Conservation (phyloP, 768 basidiomycete species). For the Podaxis rugospora region DNA sequence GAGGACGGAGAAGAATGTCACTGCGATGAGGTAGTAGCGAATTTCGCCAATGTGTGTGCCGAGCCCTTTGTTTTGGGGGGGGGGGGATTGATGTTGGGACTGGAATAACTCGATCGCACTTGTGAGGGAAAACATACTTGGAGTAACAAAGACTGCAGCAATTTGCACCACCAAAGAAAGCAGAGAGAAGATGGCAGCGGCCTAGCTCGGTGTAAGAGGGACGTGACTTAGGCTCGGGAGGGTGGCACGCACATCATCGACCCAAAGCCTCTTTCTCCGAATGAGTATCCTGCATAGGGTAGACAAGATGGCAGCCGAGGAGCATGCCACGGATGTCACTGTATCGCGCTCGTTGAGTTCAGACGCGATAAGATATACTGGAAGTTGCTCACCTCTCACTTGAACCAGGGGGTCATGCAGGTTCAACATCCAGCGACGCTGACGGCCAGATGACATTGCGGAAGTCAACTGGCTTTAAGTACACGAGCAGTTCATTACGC, state of each 20-base stretch:
- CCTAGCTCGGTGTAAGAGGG: slow-evolving; percentile 14
- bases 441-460: neutral
- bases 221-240: neutral
- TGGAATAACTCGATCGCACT: neutral
- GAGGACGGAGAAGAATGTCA: slow-evolving; percentile 33
- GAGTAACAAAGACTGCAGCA: slow-evolving; percentile 24
- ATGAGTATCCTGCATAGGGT: slow-evolving; percentile 28
- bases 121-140: slow-evolving; percentile 14
- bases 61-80: neutral
- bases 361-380: neutral
- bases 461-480: slow-evolving; percentile 1
- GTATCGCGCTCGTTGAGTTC: neutral
- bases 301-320: slow-evolving; percentile 25
- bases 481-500: slow-evolving; percentile 1
- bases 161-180: slow-evolving; percentile 23
- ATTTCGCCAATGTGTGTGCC: slow-evolving; percentile 15
- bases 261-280: slow-evolving; percentile 27
- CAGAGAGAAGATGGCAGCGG: slow-evolving; percentile 26
- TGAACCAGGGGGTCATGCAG: slow-evolving; percentile 6
- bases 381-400: slow-evolving; percentile 2
- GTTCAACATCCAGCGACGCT: slow-evolving; percentile 6
- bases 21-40: slow-evolving; percentile 32
- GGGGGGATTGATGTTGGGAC: neutral
- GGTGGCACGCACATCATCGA: slow-evolving; percentile 29
- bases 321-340: slow-evolving; percentile 31